Percentiles rank a stretch among this genome's conserved stretches.
phyloP scores from a whole-genome alignment of 2,329 filamentous ascomycete species.

The Monosporascus sp. region DNA sequence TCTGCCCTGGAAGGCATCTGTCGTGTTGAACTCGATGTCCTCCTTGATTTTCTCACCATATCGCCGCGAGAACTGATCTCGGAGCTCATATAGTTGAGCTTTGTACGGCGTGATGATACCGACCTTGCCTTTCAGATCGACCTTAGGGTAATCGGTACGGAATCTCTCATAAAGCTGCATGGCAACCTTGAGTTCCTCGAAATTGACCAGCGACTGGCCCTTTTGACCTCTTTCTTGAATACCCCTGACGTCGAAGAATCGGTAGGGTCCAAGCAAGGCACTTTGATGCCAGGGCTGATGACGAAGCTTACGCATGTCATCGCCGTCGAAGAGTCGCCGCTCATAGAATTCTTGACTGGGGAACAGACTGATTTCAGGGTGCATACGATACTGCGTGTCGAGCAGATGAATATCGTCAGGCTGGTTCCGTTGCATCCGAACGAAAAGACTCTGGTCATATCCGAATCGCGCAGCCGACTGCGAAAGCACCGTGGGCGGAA shows the following conservation, averaged over 20 bases:
- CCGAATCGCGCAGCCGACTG: conserved; percentile 87
- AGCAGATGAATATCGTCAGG: conserved; percentile 84
- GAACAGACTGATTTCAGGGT: conserved; percentile 90
- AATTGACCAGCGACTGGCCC: conserved; percentile 86
- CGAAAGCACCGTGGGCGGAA: conserved; percentile 92
- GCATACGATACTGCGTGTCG: conserved; percentile 99
- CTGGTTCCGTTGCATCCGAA: conserved; percentile 93
- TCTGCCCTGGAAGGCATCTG: conserved; percentile 93
- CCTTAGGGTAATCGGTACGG: conserved; percentile 61
- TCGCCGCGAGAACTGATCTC: conserved; percentile 61
- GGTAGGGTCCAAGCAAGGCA: conserved; percentile 78
- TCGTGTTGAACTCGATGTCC: conserved; percentile 94
- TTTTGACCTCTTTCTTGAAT: conserved; percentile 74
- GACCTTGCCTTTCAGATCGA: conserved; percentile 75
- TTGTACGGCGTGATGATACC: conserved; percentile 99
- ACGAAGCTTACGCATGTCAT: conserved; percentile 72
- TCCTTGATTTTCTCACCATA: conserved; percentile 74
- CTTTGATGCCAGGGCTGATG: conserved; percentile 80
- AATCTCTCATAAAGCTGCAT: conserved; percentile 80
- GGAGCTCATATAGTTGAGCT: conserved; percentile 78
- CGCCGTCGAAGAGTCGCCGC: conserved; percentile 76
- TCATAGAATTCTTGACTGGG: conserved; percentile 93
- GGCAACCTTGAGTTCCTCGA: conserved; percentile 79
- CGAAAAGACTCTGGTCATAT: conserved; percentile 97
- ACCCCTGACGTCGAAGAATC: conserved; percentile 95